Conservation (phyloP, 169 alveolate genomes). For the Eimeria maxima region DNA sequence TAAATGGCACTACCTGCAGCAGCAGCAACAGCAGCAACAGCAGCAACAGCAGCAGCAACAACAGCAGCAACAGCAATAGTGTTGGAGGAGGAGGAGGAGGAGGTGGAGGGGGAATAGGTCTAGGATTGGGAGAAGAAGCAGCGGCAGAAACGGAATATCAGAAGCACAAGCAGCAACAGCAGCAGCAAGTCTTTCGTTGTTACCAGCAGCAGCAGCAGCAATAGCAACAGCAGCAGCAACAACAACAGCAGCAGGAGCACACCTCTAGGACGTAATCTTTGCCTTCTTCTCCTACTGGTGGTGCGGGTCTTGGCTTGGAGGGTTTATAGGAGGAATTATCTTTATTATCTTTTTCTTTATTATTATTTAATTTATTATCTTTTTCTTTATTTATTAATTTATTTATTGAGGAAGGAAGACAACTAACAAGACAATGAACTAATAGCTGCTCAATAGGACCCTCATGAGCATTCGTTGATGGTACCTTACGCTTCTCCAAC, state of each 20-base stretch:
- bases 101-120: too few species aligned
- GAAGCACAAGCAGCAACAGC: background rate
- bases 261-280: slow-evolving; percentile 58
- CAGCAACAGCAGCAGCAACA: slow-evolving; percentile 2
- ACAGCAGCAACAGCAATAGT: background rate
- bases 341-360: too few species aligned
- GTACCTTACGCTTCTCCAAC: slow-evolving; percentile 28
- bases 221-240: slow-evolving; percentile 12
- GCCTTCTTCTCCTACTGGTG: slow-evolving; percentile 53
- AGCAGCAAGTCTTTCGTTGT: too few species aligned
- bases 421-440: slow-evolving; percentile 65
- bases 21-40: slow-evolving; percentile 2
- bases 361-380: too few species aligned
- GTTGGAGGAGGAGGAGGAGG: too few species aligned
- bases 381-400: background rate
- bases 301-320: slow-evolving; percentile 10
- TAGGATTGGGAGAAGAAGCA: too few species aligned
- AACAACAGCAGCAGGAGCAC: slow-evolving; percentile 1
- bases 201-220: too few species aligned
- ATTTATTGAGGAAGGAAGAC: slow-evolving; percentile 1
- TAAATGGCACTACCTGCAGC: slow-evolving; percentile 67
- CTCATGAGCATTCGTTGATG: slow-evolving; percentile 58
- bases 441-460: slow-evolving; percentile 62
- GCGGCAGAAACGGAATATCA: too few species aligned
- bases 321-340: background rate